Evolutionary conservation across 2,329 filamentous ascomycete species (phyloP).

Genomic region (Raffaelea ambrosiae): DNA sequence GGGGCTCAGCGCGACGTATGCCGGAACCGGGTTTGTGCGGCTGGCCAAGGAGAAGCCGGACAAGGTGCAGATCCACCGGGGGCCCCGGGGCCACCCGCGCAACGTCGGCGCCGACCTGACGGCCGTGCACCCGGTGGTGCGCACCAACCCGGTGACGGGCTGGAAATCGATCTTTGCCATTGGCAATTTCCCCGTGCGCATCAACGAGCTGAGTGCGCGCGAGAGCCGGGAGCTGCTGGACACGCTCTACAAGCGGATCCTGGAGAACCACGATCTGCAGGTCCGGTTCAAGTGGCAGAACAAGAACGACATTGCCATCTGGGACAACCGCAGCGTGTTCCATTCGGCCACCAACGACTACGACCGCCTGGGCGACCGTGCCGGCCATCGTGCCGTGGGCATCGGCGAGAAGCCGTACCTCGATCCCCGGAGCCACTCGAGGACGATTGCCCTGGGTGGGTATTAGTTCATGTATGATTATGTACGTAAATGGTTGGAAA

Average conservation of each 20-base stretch:
- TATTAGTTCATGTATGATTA: too few relatives aligned
- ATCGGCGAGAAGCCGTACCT: slow-evolving; percentile 47
- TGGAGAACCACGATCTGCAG: slow-evolving; percentile 40
- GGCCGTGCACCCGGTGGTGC: slow-evolving; percentile 46
- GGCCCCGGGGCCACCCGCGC: slow-evolving; percentile 39
- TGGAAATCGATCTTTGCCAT: slow-evolving; percentile 47
- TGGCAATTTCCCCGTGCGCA: slow-evolving; percentile 15
- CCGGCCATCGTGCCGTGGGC: slow-evolving; percentile 42
- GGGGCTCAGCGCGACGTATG: slow-evolving; percentile 29
- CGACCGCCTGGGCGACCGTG: slow-evolving; percentile 38
- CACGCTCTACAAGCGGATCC: slow-evolving; percentile 31
- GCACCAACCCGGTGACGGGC: slow-evolving; percentile 55
- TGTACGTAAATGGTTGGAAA: too few relatives aligned
- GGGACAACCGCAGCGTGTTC: slow-evolving; percentile 52
- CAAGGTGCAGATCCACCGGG: slow-evolving; percentile 11
- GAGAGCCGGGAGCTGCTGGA: slow-evolving; percentile 33
- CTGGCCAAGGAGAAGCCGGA: slow-evolving; percentile 34
- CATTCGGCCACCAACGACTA: slow-evolving; percentile 53
- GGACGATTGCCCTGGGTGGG: slow-evolving; percentile 29
- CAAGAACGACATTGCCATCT: slow-evolving; percentile 42
- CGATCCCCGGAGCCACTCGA: slow-evolving; percentile 38
- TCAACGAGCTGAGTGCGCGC: slow-evolving; percentile 33
- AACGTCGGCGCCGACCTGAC: slow-evolving; percentile 43
- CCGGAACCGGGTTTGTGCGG: slow-evolving; percentile 20
- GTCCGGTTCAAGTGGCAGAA: slow-evolving; percentile 36